These are phyloP conservation scores for Neurospora discreta DNA, from an alignment of 495 filamentous ascomycete species.

Conservation along the genomic window DNA sequence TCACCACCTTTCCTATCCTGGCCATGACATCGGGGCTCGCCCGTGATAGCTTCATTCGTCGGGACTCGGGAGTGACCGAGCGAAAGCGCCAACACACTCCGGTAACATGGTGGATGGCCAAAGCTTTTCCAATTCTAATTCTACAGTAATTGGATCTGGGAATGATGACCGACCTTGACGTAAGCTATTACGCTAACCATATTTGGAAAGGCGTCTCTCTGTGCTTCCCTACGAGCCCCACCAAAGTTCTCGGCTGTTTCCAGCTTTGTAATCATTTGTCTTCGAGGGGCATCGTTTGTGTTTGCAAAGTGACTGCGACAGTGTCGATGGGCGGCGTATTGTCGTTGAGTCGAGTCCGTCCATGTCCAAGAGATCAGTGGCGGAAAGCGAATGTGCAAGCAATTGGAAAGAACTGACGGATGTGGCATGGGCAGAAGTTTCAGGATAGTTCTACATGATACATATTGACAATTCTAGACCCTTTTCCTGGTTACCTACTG, in stretches of 20 bases:
- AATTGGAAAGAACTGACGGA: not conserved
- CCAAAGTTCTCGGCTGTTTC: not conserved
- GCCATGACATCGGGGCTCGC: not conserved
- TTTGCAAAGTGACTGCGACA: not conserved
- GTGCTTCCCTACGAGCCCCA: not conserved
- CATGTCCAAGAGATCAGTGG: not conserved
- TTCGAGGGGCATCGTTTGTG: not conserved
- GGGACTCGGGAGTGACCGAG: not conserved
- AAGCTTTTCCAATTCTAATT: not conserved
- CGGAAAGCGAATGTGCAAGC: not conserved
- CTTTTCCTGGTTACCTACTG: not conserved
- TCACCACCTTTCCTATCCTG: not conserved
- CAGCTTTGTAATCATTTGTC: not conserved
- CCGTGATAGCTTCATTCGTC: not conserved
- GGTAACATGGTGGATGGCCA: not conserved
- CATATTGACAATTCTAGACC: not conserved
- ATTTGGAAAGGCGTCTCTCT: not conserved
- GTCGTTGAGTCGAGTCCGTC: not conserved
- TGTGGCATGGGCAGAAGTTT: constrained; percentile 6
- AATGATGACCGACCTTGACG: constrained; percentile 11
- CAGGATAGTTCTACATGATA: constrained; percentile 12
- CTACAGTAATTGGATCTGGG: not conserved
- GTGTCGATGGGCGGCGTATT: not conserved
- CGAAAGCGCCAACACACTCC: not conserved
- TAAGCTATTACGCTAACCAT: constrained; percentile 7